Conservation (phyloP, 257 asterid species). For the Nicotiana undulata region DNA sequence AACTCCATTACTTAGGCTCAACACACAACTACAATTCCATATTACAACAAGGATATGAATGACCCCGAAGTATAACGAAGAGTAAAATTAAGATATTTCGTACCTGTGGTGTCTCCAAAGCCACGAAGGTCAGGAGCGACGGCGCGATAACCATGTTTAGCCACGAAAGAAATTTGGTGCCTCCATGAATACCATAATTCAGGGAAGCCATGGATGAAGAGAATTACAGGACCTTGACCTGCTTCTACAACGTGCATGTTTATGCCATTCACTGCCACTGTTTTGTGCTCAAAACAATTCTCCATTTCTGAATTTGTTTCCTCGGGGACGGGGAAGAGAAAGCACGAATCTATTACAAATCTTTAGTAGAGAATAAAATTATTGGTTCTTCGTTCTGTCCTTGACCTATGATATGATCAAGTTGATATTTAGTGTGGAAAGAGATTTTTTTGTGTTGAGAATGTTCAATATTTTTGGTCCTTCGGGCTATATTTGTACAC, state of each 20-base stretch:
- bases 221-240: conserved; percentile 64
- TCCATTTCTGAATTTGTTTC: conserved; percentile 33
- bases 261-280: conserved; percentile 40
- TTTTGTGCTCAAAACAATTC: conserved; percentile 36
- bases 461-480: not conserved
- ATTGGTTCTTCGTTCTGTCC: too few relatives aligned
- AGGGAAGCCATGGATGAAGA: conserved; percentile 81
- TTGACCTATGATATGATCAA: too few relatives aligned
- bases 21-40: too few relatives aligned
- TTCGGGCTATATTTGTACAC: not conserved
- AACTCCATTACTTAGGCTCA: too few relatives aligned
- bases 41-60: too few relatives aligned
- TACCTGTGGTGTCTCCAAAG: conserved; percentile 67
- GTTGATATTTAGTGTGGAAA: not conserved
- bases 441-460: not conserved
- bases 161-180: conserved; percentile 67
- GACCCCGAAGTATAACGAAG: not conserved
- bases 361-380: too few relatives aligned
- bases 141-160: conserved; percentile 58
- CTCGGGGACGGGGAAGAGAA: not conserved
- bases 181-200: conserved; percentile 95
- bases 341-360: too few relatives aligned
- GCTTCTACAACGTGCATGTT: conserved; percentile 62
- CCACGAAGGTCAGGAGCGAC: conserved; percentile 79
- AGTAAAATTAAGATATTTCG: not conserved